These are phyloP conservation scores for Crithidia thermophila DNA, from an alignment of 208 protist genomes.

Conservation along the genomic window DNA sequence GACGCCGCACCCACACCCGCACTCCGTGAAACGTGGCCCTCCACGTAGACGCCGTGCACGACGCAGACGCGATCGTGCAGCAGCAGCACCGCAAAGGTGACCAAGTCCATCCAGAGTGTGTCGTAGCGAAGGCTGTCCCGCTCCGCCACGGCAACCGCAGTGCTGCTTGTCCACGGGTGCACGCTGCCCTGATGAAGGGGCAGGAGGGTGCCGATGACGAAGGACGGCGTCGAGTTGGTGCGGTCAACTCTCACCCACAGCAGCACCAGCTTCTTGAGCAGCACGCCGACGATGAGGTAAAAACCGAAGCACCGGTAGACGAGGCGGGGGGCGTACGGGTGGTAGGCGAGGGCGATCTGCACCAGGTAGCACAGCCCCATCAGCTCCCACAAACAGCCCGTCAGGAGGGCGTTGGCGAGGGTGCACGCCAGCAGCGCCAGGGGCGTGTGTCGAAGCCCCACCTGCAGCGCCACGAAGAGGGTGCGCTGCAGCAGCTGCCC, in stretches of 20 bases:
- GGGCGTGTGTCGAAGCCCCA: slow-evolving; percentile 41
- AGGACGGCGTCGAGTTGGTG: neutral
- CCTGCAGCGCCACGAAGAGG: slow-evolving; percentile 26
- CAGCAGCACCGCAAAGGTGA: slow-evolving; percentile 19
- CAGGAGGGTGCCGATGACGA: slow-evolving; percentile 16
- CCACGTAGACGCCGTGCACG: slow-evolving; percentile 27
- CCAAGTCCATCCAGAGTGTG: slow-evolving; percentile 24
- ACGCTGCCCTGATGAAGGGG: slow-evolving; percentile 2
- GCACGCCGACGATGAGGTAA: slow-evolving; percentile 41
- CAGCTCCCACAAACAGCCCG: slow-evolving; percentile 52
- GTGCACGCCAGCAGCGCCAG: slow-evolving; percentile 34
- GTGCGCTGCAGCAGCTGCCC: slow-evolving; percentile 20
- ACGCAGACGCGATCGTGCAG: slow-evolving; percentile 25
- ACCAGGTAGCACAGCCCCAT: slow-evolving; percentile 46
- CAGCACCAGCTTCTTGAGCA: slow-evolving; percentile 40
- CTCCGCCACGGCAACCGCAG: neutral
- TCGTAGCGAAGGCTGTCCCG: slow-evolving; percentile 20
- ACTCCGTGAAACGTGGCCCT: too few relatives aligned
- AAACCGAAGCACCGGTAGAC: slow-evolving; percentile 33
- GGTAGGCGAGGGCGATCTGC: slow-evolving; percentile 45
- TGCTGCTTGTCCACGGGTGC: neutral
- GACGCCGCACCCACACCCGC: too few relatives aligned
- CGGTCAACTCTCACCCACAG: slow-evolving; percentile 9
- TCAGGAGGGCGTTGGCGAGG: slow-evolving; percentile 47
- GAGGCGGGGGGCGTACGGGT: slow-evolving; percentile 47